These are phyloP conservation scores for Murraya paniculata DNA, from an alignment of 345 rosid genomes.

Conservation along the genomic window DNA sequence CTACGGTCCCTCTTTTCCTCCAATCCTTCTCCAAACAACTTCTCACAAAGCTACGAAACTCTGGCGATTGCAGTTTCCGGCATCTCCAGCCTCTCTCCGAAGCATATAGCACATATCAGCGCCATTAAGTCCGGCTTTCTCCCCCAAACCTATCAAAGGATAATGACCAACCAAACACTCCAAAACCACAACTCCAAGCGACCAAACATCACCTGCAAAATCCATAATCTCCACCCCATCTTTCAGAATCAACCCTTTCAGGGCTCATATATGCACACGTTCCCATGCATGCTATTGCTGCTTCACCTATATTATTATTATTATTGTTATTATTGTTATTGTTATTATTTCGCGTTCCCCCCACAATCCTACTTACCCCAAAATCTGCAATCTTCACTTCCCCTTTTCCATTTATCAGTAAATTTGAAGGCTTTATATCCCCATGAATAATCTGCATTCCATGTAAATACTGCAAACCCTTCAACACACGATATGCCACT, in stretches of 20 bases:
- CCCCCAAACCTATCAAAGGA: constrained; percentile 50
- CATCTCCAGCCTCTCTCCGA: constrained; percentile 39
- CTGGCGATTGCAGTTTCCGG: constrained; percentile 48
- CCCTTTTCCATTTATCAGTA: constrained; percentile 44
- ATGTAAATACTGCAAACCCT: constrained; percentile 51
- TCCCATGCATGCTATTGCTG: constrained; percentile 31
- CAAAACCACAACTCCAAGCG: constrained; percentile 57
- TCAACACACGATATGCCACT: constrained; percentile 36
- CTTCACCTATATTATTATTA: too few relatives aligned
- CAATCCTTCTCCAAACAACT: constrained; percentile 68
- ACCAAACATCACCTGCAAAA: constrained; percentile 64
- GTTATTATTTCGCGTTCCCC: neutral
- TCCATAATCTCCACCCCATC: constrained; percentile 48
- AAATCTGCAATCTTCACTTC: constrained; percentile 70
- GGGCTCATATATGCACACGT: constrained; percentile 79
- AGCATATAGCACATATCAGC: constrained; percentile 54
- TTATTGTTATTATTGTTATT: too few relatives aligned
- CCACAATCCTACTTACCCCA: constrained; percentile 51
- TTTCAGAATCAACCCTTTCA: constrained; percentile 55
- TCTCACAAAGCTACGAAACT: constrained; percentile 38
- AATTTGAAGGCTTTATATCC: constrained; percentile 70
- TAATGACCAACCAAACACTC: constrained; percentile 60
- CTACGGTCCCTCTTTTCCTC: constrained; percentile 53
- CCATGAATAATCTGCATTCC: constrained; percentile 55
- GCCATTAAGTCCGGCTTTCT: constrained; percentile 64